Base-by-base conservation (phyloP, 495 filamentous ascomycete species). In the Podospora australis region DNA sequence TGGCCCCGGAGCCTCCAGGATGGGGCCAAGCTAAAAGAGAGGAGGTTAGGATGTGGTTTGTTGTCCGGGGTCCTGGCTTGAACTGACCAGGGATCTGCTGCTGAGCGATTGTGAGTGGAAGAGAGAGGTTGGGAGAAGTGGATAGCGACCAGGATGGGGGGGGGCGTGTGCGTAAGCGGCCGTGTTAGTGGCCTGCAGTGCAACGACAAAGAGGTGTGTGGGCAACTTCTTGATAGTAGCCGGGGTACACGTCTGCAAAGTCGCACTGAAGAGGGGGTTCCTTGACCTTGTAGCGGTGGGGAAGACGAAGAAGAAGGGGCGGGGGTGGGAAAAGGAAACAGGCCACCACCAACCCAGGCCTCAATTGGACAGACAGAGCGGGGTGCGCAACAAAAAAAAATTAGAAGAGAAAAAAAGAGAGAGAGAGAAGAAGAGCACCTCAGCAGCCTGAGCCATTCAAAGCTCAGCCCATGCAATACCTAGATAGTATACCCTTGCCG, bases 71-170 rank as follows among this genome's bases (percentile, higher is more conserved):
- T n/a, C 52, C 53, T 59, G 47, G 50, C 50, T 53, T 20, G 22
- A n/a, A 36, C 13, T 28, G 50, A 49, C 54, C 56, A 51, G 44
- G 54, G 49, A 55, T 60, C 49, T 29, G 49, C 51, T 44, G 29
- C 46, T 46, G 53, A 53, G 46, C 44, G 42, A 53, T 43, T 48
- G 47, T 56, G 47, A 50, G 41, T 52, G 51, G 51, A 57, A 13
- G 19, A 30, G 32, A 32, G 60, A 54, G 60, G 60, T 52, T 63
- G 60, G 60, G 60, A n/a, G n/a, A 51, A 44, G 35, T 39, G 44
- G 48, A 23, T 52, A 36, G 42, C 45, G 49, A 32, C 14, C 44
- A 36, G 49, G 30, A 25, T 29, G 46, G 34, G 29, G 24, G n/a
- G n/a, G 53, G 53, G 58, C 19, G 58, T 55, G 55, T 49, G 44